These are phyloP conservation scores for Tarenaya hassleriana DNA, from an alignment of 345 rosid genomes.

Conservation along the genomic window DNA sequence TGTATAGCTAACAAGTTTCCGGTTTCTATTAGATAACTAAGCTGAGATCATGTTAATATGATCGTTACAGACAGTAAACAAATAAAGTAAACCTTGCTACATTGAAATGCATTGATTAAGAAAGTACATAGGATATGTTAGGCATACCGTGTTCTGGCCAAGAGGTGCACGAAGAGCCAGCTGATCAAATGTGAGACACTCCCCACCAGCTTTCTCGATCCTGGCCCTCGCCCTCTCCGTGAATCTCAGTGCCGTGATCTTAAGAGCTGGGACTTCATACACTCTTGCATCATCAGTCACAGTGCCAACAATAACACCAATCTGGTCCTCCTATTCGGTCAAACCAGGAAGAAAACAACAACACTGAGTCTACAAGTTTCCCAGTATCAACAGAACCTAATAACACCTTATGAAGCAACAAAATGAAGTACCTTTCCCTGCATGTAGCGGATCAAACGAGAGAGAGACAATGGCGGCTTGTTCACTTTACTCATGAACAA, in stretches of 20 bases:
- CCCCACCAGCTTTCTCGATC: conserved; percentile 85
- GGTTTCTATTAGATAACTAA: no score
- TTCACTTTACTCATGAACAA: conserved; percentile 69
- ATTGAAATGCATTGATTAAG: no score
- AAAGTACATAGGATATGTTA: no score
- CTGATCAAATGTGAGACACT: conserved; percentile 76
- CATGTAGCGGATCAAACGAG: conserved; percentile 45
- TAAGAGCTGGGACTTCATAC: conserved; percentile 65
- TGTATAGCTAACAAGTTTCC: no score
- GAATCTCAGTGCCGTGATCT: conserved; percentile 63
- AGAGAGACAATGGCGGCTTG: conserved; percentile 61
- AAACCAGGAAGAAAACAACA: no score
- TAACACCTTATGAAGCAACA: no score
- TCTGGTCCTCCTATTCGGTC: conserved; percentile 41
- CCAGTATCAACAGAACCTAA: no score
- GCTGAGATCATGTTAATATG: no score
- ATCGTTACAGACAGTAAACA: no score
- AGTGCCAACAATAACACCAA: conserved; percentile 66
- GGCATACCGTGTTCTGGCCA: conserved; percentile 72
- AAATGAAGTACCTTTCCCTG: conserved; percentile 44
- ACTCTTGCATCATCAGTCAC: conserved; percentile 70
- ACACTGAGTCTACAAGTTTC: no score
- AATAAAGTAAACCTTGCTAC: no score
- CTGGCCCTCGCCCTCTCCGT: conserved; percentile 70
- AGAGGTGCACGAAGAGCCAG: conserved; percentile 69